These are phyloP conservation scores for Apiotrichum akiyoshidainum DNA, from an alignment of 1,284 basidiomycete genomes.

Conservation along the genomic window DNA sequence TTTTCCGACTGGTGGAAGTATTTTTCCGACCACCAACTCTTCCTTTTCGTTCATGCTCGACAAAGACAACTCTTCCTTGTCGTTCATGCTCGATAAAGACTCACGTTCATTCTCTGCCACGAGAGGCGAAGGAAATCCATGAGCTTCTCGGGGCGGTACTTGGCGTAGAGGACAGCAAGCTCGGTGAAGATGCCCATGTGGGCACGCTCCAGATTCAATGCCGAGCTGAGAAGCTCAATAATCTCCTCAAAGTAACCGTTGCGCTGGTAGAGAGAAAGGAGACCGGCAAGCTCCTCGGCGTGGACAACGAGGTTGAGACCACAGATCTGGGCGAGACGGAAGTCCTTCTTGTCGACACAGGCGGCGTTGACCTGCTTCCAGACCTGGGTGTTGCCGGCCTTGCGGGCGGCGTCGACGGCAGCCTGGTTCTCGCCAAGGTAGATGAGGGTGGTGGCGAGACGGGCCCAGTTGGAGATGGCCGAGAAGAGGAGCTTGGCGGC, in stretches of 20 bases:
- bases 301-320: constrained; percentile 84
- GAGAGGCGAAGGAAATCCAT: constrained; percentile 99
- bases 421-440: constrained; percentile 98
- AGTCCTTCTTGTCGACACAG: constrained; percentile 95
- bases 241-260: constrained; percentile 94
- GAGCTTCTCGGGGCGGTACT: constrained; percentile 91
- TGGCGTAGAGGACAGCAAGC: constrained; percentile 89
- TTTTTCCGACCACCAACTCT: too few species aligned
- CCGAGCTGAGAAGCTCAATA: constrained; percentile 85
- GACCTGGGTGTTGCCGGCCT: constrained; percentile 99
- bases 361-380: constrained; percentile 99
- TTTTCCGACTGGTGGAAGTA: too few species aligned
- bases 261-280: constrained; percentile 84
- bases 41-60: too few species aligned
- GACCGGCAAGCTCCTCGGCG: constrained; percentile 76
- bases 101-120: constrained; percentile 94
- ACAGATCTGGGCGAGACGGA: constrained; percentile 96
- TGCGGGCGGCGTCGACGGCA: constrained; percentile 96
- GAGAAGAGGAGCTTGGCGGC: constrained; percentile 93
- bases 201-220: constrained; percentile 89
- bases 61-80: too few species aligned
- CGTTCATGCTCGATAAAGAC: background rate
- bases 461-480: constrained; percentile 98
- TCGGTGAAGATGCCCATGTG: constrained; percentile 75
- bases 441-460: constrained; percentile 95